Evolutionary conservation across 108 stramenopile genomes (phyloP).

Genomic region (Parmales sp.): DNA sequence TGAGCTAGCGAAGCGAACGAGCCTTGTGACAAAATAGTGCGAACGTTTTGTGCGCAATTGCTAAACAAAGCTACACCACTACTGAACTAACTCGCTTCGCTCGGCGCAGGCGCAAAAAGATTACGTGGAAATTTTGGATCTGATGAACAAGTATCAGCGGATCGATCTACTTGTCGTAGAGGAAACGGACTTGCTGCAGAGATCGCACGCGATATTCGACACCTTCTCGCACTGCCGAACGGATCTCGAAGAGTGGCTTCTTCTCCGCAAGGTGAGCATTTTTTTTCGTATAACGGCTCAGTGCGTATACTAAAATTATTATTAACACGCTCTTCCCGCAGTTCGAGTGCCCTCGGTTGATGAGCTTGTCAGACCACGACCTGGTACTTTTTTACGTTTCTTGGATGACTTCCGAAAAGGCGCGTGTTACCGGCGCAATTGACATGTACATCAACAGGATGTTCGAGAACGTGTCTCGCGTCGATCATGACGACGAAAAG

Average conservation of each 20-base stretch:
- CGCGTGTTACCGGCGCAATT: neutral
- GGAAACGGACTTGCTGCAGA: neutral
- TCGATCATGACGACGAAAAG: neutral
- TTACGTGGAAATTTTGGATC: neutral
- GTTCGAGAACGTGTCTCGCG: neutral
- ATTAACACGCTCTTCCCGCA: too few species aligned
- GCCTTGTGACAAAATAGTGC: too few species aligned
- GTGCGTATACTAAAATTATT: too few species aligned
- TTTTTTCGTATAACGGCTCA: too few species aligned
- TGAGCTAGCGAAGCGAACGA: too few species aligned
- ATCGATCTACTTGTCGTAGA: neutral
- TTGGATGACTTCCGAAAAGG: neutral
- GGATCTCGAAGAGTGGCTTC: neutral
- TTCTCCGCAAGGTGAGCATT: neutral
- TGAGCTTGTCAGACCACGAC: neutral
- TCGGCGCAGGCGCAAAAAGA: neutral
- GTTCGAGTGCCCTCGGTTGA: neutral
- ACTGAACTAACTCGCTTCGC: too few species aligned
- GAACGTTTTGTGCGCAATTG: too few species aligned
- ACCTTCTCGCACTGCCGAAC: neutral
- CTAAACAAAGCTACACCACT: too few species aligned
- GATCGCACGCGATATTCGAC: neutral
- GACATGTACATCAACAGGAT: slow-evolving; percentile 1
- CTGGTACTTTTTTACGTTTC: neutral
- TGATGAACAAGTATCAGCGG: neutral